Conservation (phyloP, 306 rosid species). For the Glycine latifolia region DNA sequence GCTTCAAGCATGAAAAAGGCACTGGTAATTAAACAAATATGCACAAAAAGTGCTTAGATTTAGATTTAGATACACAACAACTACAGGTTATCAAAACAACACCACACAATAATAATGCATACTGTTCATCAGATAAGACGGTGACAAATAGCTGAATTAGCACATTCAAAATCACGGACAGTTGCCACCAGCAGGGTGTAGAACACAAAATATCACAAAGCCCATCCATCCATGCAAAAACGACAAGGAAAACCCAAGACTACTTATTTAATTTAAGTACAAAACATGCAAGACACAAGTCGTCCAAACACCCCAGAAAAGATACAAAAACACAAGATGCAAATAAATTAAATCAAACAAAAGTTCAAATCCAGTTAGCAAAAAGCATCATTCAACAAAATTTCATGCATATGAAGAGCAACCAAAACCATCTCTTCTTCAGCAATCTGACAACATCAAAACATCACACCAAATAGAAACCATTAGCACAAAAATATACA, state of each 20-base stretch:
- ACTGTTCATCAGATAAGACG: neutral
- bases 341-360: neutral
- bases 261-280: neutral
- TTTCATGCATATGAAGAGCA: neutral
- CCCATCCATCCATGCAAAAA: neutral
- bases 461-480: neutral
- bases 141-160: neutral
- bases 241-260: neutral
- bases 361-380: slow-evolving; percentile 3
- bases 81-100: neutral
- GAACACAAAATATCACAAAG: neutral
- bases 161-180: neutral
- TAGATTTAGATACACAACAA: neutral
- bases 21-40: neutral
- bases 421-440: slow-evolving; percentile 20
- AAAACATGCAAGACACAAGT: neutral
- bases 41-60: neutral
- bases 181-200: too few species aligned
- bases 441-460: slow-evolving; percentile 35
- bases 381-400: slow-evolving; percentile 6
- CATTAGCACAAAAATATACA: neutral
- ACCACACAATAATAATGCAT: neutral
- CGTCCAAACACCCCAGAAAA: neutral
- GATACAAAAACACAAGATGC: too few species aligned
- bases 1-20: neutral